phyloP scores from a whole-genome alignment of 139 green algal species.

The Chlorella sp. region DNA sequence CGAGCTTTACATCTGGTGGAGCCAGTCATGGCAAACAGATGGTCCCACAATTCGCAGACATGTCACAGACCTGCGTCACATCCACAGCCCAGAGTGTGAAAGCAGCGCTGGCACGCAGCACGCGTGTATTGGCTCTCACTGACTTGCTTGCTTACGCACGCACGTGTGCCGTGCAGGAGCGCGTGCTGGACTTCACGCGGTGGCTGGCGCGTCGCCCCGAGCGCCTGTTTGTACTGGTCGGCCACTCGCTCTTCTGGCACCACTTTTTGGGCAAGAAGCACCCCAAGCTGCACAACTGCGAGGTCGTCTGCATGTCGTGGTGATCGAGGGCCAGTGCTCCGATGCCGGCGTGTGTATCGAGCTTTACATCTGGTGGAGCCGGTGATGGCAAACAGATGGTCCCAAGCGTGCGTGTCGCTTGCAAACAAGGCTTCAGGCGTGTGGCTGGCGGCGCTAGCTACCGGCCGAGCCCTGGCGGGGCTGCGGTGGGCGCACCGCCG shows the following conservation, averaged over 20 bases:
- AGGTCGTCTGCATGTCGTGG: conserved; percentile 4
- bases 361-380: too few relatives aligned
- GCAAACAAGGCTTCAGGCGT: not conserved
- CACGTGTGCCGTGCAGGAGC: not conserved
- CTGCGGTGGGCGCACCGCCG: too few relatives aligned
- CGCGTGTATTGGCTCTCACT: too few relatives aligned
- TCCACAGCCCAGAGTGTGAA: too few relatives aligned
- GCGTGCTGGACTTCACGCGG: conserved; percentile 4
- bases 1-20: too few relatives aligned
- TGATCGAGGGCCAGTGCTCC: not conserved
- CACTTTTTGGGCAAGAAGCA: conserved; percentile 4
- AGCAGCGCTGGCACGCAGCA: too few relatives aligned
- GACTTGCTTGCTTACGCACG: too few relatives aligned
- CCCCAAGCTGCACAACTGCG: conserved; percentile 2
- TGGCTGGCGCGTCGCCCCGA: conserved; percentile 6
- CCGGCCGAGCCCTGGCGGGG: not conserved
- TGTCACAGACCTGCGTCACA: too few relatives aligned
- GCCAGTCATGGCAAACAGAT: too few relatives aligned
- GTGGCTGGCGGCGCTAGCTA: not conserved
- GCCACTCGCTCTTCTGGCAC: conserved; percentile 23
- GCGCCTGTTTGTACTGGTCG: conserved; percentile 17
- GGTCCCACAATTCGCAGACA: too few relatives aligned
- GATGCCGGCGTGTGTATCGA: not conserved
- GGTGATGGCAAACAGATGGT: too few relatives aligned
- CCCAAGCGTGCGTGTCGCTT: not conserved